Evolutionary conservation across 257 asterid genomes (phyloP).

Genomic region (Capsicum rhomboideum): DNA sequence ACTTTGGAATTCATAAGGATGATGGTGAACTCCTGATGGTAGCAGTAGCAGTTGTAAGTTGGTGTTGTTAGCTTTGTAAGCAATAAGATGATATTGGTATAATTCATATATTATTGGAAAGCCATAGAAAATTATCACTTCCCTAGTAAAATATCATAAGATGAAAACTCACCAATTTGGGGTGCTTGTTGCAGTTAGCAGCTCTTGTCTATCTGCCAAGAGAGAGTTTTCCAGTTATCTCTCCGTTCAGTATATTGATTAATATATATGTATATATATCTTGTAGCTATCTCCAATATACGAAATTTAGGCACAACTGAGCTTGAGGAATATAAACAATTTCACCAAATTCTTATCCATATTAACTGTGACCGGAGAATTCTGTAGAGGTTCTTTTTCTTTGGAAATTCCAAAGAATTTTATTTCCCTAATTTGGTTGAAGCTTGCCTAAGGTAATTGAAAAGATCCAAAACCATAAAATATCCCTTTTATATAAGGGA

Average conservation of each 20-base stretch:
- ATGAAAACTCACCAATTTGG: background rate
- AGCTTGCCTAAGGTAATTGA: background rate
- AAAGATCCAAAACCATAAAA: background rate
- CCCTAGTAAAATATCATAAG: background rate
- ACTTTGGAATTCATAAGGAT: background rate
- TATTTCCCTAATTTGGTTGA: background rate
- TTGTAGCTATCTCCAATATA: no score
- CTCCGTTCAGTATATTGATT: background rate
- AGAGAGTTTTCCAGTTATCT: background rate
- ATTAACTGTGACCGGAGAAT: conserved; percentile 91
- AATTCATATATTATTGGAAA: background rate
- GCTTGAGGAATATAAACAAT: conserved; percentile 34
- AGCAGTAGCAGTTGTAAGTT: background rate
- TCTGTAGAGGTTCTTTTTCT: conserved; percentile 48
- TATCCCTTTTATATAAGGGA: background rate
- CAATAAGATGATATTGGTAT: background rate
- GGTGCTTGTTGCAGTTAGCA: background rate
- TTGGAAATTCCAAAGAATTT: background rate
- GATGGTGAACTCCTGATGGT: background rate
- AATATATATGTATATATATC: no score
- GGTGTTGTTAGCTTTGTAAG: background rate
- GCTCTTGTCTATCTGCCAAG: background rate
- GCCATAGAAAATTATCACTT: background rate
- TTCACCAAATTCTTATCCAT: conserved; percentile 65
- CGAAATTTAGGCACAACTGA: background rate